Conservation (phyloP, 306 rosid genomes). For the Arachis hypogaea region DNA sequence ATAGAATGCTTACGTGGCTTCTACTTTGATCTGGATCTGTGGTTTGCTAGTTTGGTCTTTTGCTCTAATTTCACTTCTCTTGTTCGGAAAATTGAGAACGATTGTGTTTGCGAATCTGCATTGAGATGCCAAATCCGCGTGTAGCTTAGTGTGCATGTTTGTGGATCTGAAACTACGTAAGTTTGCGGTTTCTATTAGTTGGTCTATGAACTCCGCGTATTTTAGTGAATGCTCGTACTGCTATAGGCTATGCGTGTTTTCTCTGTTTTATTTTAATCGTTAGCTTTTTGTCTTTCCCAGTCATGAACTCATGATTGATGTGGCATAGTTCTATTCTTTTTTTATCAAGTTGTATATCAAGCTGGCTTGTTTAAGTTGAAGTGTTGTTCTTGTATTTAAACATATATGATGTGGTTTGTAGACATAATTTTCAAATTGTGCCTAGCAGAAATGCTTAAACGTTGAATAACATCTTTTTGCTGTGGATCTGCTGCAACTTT, state of each 20-base stretch:
- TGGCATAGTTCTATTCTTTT: neutral
- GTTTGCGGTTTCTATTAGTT: conserved; percentile 21
- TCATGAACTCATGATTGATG: neutral
- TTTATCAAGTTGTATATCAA: conserved; percentile 16
- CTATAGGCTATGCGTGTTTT: neutral
- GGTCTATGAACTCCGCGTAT: conserved; percentile 16
- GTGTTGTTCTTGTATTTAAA: conserved; percentile 1
- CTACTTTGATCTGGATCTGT: conserved; percentile 55
- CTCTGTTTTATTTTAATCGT: neutral
- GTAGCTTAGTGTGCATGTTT: conserved; percentile 15
- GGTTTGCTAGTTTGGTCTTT: neutral
- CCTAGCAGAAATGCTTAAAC: conserved; percentile 7
- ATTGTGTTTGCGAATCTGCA: neutral
- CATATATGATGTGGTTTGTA: neutral
- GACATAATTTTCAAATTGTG: neutral
- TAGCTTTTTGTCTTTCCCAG: neutral
- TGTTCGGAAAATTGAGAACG: conserved; percentile 16
- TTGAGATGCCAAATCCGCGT: conserved; percentile 2
- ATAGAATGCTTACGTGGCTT: conserved; percentile 5
- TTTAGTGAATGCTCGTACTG: conserved; percentile 9
- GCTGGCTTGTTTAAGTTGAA: conserved; percentile 18
- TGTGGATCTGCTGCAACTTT: neutral
- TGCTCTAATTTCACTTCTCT: conserved; percentile 12
- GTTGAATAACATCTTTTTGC: neutral
- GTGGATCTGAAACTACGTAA: conserved; percentile 41